Conservation (phyloP, 257 asterid genomes). For the Leonotis leonurus region DNA sequence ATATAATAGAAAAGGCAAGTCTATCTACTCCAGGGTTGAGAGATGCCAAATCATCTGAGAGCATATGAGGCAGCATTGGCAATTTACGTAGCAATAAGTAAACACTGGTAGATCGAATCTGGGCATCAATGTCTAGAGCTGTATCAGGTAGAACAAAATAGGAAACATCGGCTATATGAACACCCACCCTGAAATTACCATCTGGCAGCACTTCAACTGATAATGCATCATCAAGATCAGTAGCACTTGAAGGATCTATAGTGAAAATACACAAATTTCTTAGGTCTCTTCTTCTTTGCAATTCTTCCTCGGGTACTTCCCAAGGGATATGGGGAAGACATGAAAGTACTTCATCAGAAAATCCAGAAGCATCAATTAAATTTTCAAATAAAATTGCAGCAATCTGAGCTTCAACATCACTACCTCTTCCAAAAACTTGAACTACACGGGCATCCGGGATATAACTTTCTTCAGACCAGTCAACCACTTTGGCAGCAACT, state of each 20-base stretch:
- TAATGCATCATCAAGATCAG: conserved; percentile 91
- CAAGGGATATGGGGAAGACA: conserved; percentile 61
- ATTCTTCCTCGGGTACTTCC: conserved; percentile 60
- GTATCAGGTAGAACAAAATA: conserved; percentile 73
- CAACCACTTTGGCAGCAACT: conserved; percentile 61
- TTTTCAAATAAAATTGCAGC: conserved; percentile 78
- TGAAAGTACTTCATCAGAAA: conserved; percentile 51
- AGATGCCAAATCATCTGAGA: conserved; percentile 77
- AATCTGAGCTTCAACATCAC: conserved; percentile 65
- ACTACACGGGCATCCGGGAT: conserved; percentile 57
- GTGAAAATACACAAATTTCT: conserved; percentile 67
- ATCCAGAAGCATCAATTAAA: conserved; percentile 60
- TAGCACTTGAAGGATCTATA: conserved; percentile 74
- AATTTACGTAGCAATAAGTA: conserved; percentile 39
- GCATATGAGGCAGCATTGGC: conserved; percentile 55
- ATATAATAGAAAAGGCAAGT: conserved; percentile 74
- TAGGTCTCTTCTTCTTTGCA: conserved; percentile 47
- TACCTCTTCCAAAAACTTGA: conserved; percentile 68
- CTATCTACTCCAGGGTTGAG: conserved; percentile 83
- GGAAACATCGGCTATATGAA: conserved; percentile 84
- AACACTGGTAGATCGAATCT: conserved; percentile 42
- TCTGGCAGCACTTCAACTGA: conserved; percentile 49
- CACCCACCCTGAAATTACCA: conserved; percentile 67
- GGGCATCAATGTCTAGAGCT: conserved; percentile 64
- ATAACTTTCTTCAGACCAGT: conserved; percentile 66